A percentile compares a stretch with the other conserved stretches of the same genome.
These are phyloP conservation scores for Coriaria nepalensis DNA, from an alignment of 306 rosid species.

Conservation along the genomic window DNA sequence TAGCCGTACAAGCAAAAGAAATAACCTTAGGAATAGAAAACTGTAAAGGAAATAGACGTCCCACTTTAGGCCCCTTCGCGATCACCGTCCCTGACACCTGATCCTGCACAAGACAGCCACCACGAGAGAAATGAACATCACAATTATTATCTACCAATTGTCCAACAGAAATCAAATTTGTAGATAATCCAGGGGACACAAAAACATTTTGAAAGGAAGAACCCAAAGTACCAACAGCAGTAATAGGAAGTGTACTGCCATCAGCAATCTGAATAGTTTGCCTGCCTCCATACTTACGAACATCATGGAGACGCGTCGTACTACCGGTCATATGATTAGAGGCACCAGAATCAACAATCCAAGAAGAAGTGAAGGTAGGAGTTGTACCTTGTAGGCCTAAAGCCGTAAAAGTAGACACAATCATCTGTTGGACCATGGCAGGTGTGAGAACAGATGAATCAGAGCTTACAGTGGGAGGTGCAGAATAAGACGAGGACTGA, in stretches of 20 bases:
- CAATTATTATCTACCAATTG: background rate
- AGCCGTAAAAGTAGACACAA: background rate
- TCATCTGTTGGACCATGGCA: background rate
- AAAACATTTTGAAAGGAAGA: background rate
- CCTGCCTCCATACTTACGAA: background rate
- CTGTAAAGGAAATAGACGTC: too few relatives aligned
- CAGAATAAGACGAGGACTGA: background rate
- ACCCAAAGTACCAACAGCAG: background rate
- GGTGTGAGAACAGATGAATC: too few relatives aligned
- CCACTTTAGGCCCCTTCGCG: too few relatives aligned
- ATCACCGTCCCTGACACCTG: too few relatives aligned
- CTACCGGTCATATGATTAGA: background rate
- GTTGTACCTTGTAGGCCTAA: background rate
- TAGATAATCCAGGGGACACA: background rate
- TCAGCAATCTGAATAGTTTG: background rate
- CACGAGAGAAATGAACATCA: constrained; percentile 1
- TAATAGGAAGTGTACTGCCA: background rate
- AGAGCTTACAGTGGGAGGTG: background rate
- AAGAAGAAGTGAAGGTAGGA: background rate
- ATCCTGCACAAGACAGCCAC: constrained; percentile 4
- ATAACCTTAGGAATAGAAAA: too few relatives aligned
- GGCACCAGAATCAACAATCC: constrained; percentile 1
- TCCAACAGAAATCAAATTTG: constrained; percentile 1
- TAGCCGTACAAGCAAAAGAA: too few relatives aligned
- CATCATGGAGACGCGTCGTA: background rate